Evolutionary conservation across 371 early-diverging fungal species (phyloP).

Genomic region (Rhizomucor pusillus): DNA sequence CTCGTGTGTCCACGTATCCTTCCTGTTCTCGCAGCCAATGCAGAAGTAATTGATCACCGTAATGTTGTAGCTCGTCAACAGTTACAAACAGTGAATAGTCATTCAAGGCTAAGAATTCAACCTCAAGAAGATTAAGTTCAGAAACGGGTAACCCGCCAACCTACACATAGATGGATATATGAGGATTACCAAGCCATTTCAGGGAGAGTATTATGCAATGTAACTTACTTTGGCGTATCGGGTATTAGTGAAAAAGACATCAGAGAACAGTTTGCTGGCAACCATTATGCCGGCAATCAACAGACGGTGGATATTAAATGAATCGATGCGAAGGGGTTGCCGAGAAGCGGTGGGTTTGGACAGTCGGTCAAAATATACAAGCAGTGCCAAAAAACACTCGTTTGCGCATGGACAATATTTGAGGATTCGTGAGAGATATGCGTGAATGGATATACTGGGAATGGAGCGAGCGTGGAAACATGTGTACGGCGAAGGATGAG

Average conservation of each 20-base stretch:
- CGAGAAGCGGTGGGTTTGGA: slow-evolving; percentile 46
- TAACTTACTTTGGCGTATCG: slow-evolving; percentile 78
- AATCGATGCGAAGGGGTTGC: slow-evolving; percentile 69
- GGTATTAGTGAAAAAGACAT: slow-evolving; percentile 90
- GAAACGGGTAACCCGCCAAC: slow-evolving; percentile 90
- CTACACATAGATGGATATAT: slow-evolving; percentile 28
- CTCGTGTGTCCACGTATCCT: slow-evolving; percentile 5
- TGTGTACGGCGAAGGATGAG: slow-evolving; percentile 34
- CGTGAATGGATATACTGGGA: slow-evolving; percentile 82
- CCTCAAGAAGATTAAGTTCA: slow-evolving; percentile 87
- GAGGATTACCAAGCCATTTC: too few species aligned
- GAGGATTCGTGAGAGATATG: slow-evolving; percentile 82
- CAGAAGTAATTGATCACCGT: slow-evolving; percentile 66
- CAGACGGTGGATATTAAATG: slow-evolving; percentile 87
- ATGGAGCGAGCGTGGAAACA: slow-evolving; percentile 87
- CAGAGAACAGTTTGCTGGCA: slow-evolving; percentile 82
- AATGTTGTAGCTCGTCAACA: slow-evolving; percentile 76
- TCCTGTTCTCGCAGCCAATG: slow-evolving; percentile 53
- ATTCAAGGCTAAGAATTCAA: slow-evolving; percentile 75
- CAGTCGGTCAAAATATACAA: slow-evolving; percentile 84
- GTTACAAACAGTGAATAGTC: slow-evolving; percentile 77
- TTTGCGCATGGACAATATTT: slow-evolving; percentile 90
- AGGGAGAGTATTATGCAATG: neutral
- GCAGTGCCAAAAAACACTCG: slow-evolving; percentile 79
- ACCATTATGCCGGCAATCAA: slow-evolving; percentile 83